Evolutionary conservation across 805 yeast genomes (phyloP).

Genomic region (Yarrowia phangngaensis): DNA sequence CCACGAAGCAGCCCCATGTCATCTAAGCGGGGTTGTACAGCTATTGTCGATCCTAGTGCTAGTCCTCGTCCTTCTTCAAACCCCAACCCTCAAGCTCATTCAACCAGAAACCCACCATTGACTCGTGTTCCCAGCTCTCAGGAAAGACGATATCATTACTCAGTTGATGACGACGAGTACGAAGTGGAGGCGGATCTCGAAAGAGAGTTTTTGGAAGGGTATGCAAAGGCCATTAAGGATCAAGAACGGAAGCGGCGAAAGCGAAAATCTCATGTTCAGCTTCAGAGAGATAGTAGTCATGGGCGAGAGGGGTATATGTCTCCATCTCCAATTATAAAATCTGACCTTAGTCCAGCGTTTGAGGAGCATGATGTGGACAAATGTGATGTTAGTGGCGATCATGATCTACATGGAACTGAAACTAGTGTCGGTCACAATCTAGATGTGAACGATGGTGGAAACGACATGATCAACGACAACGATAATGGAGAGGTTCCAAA

Average conservation of each 20-base stretch:
- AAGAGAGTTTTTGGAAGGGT: slow-evolving; percentile 65
- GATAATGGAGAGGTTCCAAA: slow-evolving; percentile 2
- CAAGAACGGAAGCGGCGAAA: slow-evolving; percentile 33
- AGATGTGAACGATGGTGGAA: slow-evolving; percentile 1
- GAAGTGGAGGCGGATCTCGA: slow-evolving; percentile 62
- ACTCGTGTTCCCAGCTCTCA: slow-evolving; percentile 8
- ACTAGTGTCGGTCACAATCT: background rate
- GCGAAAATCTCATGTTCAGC: background rate
- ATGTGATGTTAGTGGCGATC: slow-evolving; percentile 6
- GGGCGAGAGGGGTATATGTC: background rate
- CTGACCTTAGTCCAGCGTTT: slow-evolving; percentile 8
- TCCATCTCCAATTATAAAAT: background rate
- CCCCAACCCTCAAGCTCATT: background rate
- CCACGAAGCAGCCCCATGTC: background rate
- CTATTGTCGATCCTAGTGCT: no score
- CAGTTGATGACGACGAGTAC: slow-evolving; percentile 77
- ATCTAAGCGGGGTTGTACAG: no score
- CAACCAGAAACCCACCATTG: background rate
- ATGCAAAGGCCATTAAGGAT: slow-evolving; percentile 61
- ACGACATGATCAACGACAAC: background rate
- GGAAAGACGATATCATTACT: slow-evolving; percentile 46
- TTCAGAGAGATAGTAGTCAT: background rate
- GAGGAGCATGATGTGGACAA: slow-evolving; percentile 2
- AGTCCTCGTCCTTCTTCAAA: no score
- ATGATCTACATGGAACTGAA: background rate